Evolutionary conservation across 2,329 filamentous ascomycete species (phyloP).

Genomic region (Sarocladiaceae sp.): DNA sequence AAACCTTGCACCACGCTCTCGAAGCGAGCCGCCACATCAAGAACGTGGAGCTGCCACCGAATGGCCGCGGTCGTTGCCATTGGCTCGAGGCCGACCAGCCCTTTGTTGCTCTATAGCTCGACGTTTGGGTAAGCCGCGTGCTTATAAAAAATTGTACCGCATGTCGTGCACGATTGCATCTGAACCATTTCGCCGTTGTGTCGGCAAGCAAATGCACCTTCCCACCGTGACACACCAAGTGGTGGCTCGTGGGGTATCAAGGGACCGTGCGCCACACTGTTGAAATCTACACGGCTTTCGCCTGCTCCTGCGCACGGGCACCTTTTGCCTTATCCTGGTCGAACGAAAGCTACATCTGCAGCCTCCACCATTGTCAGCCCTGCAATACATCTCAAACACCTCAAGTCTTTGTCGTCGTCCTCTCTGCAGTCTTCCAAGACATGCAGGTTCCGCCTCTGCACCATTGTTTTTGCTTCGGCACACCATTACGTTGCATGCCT

Average conservation of each 20-base stretch:
- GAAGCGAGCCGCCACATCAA: neutral
- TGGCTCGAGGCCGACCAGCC: neutral
- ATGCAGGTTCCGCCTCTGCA: neutral
- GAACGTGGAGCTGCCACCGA: neutral
- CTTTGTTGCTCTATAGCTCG: neutral
- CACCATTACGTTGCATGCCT: neutral
- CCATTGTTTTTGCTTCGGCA: neutral
- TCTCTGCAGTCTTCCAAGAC: neutral
- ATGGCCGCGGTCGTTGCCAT: neutral
- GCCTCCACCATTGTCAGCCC: neutral
- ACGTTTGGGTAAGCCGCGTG: no score
- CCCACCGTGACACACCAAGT: no score
- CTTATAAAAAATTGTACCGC: no score
- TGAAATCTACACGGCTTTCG: no score
- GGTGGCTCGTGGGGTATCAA: neutral
- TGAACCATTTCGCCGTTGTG: neutral
- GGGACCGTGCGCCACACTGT: neutral
- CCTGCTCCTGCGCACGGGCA: no score
- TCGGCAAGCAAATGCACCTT: no score
- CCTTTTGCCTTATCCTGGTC: no score
- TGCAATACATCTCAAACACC: neutral
- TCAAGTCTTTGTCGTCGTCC: neutral
- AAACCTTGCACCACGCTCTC: neutral
- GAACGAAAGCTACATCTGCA: no score
- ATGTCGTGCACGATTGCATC: neutral